Conservation (phyloP, 208 protist species). For the Leishmania lainsoni region DNA sequence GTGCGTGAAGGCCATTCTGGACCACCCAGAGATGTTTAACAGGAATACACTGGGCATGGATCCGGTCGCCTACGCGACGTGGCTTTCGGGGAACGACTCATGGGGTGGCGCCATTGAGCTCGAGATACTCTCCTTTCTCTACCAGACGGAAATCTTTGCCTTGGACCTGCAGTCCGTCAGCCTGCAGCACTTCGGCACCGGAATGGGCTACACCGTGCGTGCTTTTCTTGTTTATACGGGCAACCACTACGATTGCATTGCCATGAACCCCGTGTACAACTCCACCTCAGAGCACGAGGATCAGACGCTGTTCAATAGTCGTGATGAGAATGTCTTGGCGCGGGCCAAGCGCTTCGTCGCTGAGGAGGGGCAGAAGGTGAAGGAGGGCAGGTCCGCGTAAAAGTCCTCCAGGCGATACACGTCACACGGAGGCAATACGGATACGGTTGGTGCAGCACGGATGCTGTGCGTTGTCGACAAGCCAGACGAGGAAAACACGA, state of each 20-base stretch:
- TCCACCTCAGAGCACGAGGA: slow-evolving; percentile 68
- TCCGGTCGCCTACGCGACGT: slow-evolving; percentile 68
- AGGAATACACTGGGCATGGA: slow-evolving; percentile 69
- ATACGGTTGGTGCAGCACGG: background rate
- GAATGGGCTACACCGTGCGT: slow-evolving; percentile 74
- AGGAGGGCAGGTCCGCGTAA: slow-evolving; percentile 16
- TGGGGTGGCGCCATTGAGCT: slow-evolving; percentile 96
- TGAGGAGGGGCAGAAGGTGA: slow-evolving; percentile 66
- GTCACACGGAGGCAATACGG: background rate
- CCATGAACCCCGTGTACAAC: slow-evolving; percentile 82
- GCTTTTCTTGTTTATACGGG: slow-evolving; percentile 94
- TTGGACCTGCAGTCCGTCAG: slow-evolving; percentile 84
- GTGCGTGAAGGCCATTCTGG: slow-evolving; percentile 73
- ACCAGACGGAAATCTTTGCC: slow-evolving; percentile 90
- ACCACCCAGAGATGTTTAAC: slow-evolving; percentile 81
- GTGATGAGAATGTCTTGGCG: slow-evolving; percentile 73
- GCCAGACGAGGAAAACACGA: background rate
- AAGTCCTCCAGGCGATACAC: background rate
- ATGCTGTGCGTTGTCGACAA: background rate
- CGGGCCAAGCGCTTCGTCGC: slow-evolving; percentile 81
- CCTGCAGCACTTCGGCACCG: slow-evolving; percentile 84
- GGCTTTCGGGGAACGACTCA: slow-evolving; percentile 63
- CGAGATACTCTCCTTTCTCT: slow-evolving; percentile 80
- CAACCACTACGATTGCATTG: slow-evolving; percentile 94
- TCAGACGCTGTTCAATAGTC: slow-evolving; percentile 87